These are phyloP conservation scores for Triticum timopheevii DNA, from an alignment of 176 grass and related monocot genomes.

Conservation along the genomic window DNA sequence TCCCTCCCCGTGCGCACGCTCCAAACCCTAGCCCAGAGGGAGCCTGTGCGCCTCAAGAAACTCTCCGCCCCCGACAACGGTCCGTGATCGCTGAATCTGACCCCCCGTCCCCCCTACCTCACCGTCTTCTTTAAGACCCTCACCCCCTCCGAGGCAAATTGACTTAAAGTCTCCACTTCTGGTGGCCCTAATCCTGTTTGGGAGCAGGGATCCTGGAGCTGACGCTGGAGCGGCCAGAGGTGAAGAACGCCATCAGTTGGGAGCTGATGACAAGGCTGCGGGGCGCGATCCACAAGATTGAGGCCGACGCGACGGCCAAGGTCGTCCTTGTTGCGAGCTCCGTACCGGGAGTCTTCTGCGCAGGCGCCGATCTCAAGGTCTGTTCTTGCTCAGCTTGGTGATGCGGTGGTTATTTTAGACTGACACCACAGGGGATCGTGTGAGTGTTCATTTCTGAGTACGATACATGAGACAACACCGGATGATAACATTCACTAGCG, in stretches of 20 bases:
- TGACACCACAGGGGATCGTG: neutral
- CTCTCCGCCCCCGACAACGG: constrained; percentile 54
- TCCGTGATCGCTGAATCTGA: neutral
- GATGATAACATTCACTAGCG: neutral
- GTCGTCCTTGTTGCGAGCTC: constrained; percentile 79
- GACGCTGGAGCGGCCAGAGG: constrained; percentile 60
- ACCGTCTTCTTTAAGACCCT: neutral
- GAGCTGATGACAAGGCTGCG: constrained; percentile 54
- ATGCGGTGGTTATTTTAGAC: neutral
- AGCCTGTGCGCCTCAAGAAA: constrained; percentile 48
- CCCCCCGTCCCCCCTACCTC: neutral
- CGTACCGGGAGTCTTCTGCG: constrained; percentile 72
- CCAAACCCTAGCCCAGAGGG: constrained; percentile 43
- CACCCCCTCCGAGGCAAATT: neutral
- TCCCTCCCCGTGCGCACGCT: neutral
- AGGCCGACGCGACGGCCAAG: constrained; percentile 53
- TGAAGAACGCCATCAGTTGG: constrained; percentile 85
- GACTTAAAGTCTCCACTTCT: neutral
- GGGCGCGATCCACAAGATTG: constrained; percentile 41
- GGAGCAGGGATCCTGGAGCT: constrained; percentile 68
- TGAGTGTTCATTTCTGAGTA: neutral
- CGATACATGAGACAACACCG: neutral
- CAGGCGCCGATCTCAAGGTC: constrained; percentile 90
- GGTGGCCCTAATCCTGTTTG: neutral
- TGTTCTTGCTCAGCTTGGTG: neutral